A percentile compares a stretch with the other conserved stretches of the same genome.
Conservation (phyloP, 441 rosid species). For the Biscutella auriculata region DNA sequence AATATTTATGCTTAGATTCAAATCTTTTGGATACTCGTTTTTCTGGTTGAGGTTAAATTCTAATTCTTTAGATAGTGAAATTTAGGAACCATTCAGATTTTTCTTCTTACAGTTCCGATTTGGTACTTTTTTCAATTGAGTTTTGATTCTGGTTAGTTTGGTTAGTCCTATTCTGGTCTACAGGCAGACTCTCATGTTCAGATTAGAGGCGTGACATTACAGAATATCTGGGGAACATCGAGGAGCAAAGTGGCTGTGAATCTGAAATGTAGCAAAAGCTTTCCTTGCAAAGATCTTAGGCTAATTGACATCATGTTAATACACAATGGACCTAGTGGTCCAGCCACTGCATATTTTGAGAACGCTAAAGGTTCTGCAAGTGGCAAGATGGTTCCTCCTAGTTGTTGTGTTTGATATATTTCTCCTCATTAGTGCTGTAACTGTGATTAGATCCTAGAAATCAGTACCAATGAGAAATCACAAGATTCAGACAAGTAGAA, state of each 20-base stretch:
- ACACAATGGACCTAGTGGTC: not conserved
- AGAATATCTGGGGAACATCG: slow-evolving; percentile 11
- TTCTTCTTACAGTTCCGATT: no score
- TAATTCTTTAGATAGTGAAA: no score
- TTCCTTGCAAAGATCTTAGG: not conserved
- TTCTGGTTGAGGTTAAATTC: no score
- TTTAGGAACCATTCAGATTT: no score
- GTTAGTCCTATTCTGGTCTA: not conserved
- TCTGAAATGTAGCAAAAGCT: not conserved
- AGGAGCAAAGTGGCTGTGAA: not conserved
- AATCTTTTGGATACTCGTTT: no score
- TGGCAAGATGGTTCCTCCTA: slow-evolving; percentile 6
- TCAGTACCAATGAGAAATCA: no score
- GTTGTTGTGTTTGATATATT: not conserved
- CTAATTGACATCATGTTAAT: not conserved
- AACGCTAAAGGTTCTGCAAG: not conserved
- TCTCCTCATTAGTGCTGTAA: not conserved
- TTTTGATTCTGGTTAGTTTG: not conserved
- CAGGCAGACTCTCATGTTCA: slow-evolving; percentile 4
- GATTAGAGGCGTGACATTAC: not conserved
- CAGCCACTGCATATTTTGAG: not conserved
- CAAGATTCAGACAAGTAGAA: not conserved
- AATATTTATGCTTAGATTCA: no score
- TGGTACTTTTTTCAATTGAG: no score
- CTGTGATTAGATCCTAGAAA: not conserved